Evolutionary conservation across 495 filamentous ascomycete genomes (phyloP).

Genomic region (Clavariopsis aquatica): DNA sequence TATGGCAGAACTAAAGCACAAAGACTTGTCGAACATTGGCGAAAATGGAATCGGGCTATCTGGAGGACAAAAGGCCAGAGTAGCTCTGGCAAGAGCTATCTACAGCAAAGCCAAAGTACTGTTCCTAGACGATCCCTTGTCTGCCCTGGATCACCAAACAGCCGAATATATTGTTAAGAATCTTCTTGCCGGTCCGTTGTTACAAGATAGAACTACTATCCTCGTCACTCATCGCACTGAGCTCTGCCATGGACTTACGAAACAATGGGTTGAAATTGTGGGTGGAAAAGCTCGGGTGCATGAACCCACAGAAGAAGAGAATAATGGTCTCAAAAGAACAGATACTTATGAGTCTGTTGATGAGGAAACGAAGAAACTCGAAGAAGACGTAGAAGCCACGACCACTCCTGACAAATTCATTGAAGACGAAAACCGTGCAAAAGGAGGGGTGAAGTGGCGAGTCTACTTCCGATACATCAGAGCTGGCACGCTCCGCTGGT

Average conservation of each 20-base stretch:
- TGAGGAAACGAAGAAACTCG: constrained; percentile 41
- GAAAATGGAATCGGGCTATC: constrained; percentile 48
- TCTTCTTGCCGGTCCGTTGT: constrained; percentile 64
- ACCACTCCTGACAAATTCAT: constrained; percentile 74
- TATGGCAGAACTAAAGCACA: constrained; percentile 45
- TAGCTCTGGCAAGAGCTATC: constrained; percentile 47
- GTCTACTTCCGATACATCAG: constrained; percentile 84
- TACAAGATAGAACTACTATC: constrained; percentile 62
- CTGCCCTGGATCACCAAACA: constrained; percentile 67
- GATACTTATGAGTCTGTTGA: constrained; percentile 26
- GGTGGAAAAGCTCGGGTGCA: constrained; percentile 57
- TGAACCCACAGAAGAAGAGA: constrained; percentile 41
- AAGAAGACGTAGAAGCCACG: constrained; percentile 53
- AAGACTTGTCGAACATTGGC: constrained; percentile 47
- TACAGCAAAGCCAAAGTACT: constrained; percentile 45
- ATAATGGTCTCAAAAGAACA: constrained; percentile 36
- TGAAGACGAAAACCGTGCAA: constrained; percentile 73
- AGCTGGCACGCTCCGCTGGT: constrained; percentile 72
- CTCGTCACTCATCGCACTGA: constrained; percentile 79
- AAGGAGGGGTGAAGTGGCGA: constrained; percentile 69
- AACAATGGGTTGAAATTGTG: constrained; percentile 66
- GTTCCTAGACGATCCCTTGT: constrained; percentile 48
- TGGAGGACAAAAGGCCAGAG: constrained; percentile 46
- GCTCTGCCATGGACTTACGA: constrained; percentile 64
- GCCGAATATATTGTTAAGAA: constrained; percentile 70